Evolutionary conservation across 225 moss, liverwort and hornwort species (phyloP).

Genomic region (Pseudisothecium myosuroides): DNA sequence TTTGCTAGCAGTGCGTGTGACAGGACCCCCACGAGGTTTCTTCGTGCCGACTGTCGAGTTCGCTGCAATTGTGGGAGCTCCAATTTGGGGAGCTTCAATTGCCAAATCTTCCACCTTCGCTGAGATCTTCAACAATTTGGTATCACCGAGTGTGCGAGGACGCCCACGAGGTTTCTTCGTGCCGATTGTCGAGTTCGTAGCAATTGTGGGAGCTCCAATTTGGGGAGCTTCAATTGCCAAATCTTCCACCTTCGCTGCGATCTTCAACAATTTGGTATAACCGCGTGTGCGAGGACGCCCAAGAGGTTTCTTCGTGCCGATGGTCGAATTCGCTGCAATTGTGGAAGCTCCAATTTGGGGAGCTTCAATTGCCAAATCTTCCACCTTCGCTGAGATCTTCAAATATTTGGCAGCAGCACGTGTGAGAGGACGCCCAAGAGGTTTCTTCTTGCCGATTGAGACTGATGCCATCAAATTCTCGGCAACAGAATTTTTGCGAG

Average conservation of each 20-base stretch:
- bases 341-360: background rate
- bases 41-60: background rate
- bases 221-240: too few species aligned
- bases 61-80: too few species aligned
- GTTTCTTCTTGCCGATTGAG: background rate
- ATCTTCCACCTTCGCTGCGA: too few species aligned
- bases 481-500: background rate
- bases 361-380: background rate
- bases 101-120: background rate
- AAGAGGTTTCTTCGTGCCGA: too few species aligned
- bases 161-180: background rate
- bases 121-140: too few species aligned
- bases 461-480: background rate
- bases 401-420: background rate
- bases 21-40: background rate
- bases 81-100: too few species aligned
- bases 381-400: background rate
- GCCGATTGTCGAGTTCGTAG: too few species aligned
- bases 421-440: background rate
- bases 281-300: too few species aligned
- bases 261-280: too few species aligned
- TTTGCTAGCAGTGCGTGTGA: background rate
- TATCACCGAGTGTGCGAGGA: background rate
- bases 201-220: too few species aligned
- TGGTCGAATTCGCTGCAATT: too few species aligned